Evolutionary conservation across 139 green algal species (phyloP), one percentile per base, ranked within the genome.

Genomic region (Haematococcus sp.): DNA sequence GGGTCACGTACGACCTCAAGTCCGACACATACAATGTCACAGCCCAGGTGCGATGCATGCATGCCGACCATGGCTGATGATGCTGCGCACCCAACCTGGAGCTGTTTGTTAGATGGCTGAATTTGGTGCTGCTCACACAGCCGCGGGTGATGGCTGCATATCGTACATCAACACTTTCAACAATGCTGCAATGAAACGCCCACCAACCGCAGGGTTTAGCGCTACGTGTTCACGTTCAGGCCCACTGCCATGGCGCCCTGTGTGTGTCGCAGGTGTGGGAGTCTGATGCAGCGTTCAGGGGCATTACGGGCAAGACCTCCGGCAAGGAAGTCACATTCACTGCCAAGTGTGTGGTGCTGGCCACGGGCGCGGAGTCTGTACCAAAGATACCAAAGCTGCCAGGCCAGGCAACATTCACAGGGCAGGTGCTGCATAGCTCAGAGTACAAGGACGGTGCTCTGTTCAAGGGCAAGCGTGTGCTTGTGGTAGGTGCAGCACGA

Each of bases 231-330:
- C n/a, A n/a, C n/a, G n/a, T n/a, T 49, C 40, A 49, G 7, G 11
- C 40, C 40, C 40, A 7, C 40, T 49, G 11, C 40, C 40, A 49
- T 49, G n/a, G n/a, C n/a, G n/a, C n/a, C n/a, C n/a, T n/a, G n/a
- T n/a, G n/a, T n/a, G n/a, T n/a, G n/a, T n/a, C 19, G 25, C 58
- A 65, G 58, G 58, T 65, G 58, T 65, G 58, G 58, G 58, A 19
- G 58, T 17, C 9, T 17, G 4, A 22, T 22, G 15, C 58, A 34
- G 25, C 58, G 25, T 65, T 34, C 58, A 34, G 4, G 4, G 25
- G 25, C 20, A 19, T 27, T 3, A 19, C 58, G 19, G 58, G n/a
- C 58, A 34, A 34, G 4, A 65, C 58, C 3, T 23, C 25, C 25
- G 28, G 20, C 58, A n/a, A 23, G 20, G 28, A 3, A 3, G 25